Percentiles rank a stretch among this genome's conserved stretches.
phyloP scores from a whole-genome alignment of 1,284 basidiomycete species.

The Apiotrichum siamense region DNA sequence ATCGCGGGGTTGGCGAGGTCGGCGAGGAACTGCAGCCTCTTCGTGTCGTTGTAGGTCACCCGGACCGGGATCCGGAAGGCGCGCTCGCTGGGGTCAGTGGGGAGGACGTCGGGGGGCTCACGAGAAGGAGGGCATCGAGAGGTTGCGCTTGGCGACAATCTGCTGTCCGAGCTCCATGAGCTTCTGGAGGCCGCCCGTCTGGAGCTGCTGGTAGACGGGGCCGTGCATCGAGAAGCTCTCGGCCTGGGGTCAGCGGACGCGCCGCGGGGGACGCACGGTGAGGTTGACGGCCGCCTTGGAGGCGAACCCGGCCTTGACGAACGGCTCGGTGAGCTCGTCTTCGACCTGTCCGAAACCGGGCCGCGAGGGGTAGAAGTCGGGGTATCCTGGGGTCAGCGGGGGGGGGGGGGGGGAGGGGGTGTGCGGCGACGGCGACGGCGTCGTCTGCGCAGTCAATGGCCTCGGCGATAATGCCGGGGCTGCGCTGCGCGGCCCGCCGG shows the following conservation, averaged over 20 bases:
- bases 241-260: slow-evolving; percentile 39
- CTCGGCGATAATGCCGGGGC: too few relatives aligned
- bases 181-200: slow-evolving; percentile 55
- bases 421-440: not conserved
- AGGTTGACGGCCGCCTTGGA: slow-evolving; percentile 54
- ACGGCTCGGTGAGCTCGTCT: slow-evolving; percentile 67
- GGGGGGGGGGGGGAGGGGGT: not conserved
- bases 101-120: not conserved
- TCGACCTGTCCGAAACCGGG: slow-evolving; percentile 78
- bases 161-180: slow-evolving; percentile 75
- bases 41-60: slow-evolving; percentile 83
- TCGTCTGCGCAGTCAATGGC: too few relatives aligned
- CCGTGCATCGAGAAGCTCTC: slow-evolving; percentile 56
- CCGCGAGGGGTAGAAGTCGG: slow-evolving; percentile 76
- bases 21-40: slow-evolving; percentile 79
- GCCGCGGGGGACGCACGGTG: slow-evolving; percentile 1
- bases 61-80: slow-evolving; percentile 78
- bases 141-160: slow-evolving; percentile 58
- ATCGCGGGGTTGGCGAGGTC: slow-evolving; percentile 86
- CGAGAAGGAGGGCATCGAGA: slow-evolving; percentile 33
- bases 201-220: slow-evolving; percentile 51
- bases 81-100: slow-evolving; percentile 53
- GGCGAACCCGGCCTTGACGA: slow-evolving; percentile 72
- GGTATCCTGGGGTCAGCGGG: slow-evolving; percentile 57
- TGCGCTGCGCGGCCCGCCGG: too few relatives aligned